Percentiles rank a stretch among this genome's conserved stretches.
Evolutionary conservation across 2,329 filamentous ascomycete genomes (phyloP).

Genomic region (Alternaria hordeiaustralica): DNA sequence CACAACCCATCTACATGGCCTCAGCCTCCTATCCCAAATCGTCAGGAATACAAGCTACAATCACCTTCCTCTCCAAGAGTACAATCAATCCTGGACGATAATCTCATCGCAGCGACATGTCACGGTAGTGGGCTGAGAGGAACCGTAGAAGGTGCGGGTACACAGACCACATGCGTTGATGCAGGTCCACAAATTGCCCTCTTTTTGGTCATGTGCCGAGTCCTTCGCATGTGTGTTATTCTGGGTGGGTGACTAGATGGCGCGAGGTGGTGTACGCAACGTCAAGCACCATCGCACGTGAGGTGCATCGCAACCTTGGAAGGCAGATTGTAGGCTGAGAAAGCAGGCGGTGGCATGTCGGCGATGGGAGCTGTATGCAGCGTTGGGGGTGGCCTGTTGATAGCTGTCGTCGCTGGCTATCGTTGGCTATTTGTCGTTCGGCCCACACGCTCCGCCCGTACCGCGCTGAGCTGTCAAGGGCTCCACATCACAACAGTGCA

Average conservation of each 20-base stretch:
- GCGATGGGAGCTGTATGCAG: no score
- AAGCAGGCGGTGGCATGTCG: neutral
- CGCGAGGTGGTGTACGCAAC: neutral
- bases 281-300: conserved; percentile 1
- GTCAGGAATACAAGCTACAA: neutral
- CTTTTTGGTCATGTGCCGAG: no score
- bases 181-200: neutral
- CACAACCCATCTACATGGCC: neutral
- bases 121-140: neutral
- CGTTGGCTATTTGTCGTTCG: neutral
- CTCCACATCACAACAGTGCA: conserved; percentile 6
- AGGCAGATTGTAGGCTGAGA: conserved; percentile 1
- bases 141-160: neutral
- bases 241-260: neutral
- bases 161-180: neutral
- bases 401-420: neutral
- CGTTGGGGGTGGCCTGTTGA: no score
- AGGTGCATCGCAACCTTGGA: conserved; percentile 1
- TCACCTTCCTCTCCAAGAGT: neutral
- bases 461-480: neutral
- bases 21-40: neutral
- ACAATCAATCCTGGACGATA: neutral
- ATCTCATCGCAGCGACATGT: neutral
- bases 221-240: no score
- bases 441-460: neutral